phyloP scores from a whole-genome alignment of 345 rosid genomes.

The Hevea brasiliensis region DNA sequence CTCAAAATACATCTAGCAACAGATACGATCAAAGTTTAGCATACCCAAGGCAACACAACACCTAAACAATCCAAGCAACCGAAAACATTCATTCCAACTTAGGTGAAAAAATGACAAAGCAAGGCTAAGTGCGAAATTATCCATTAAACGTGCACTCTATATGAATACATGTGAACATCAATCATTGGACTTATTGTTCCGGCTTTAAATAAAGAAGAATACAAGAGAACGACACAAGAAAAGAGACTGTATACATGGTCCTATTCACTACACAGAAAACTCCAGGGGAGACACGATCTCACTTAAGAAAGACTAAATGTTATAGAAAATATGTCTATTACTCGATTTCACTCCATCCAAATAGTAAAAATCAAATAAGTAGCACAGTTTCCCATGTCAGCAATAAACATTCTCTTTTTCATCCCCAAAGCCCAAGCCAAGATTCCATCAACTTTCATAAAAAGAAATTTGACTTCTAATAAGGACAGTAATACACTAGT shows the following conservation, averaged over 20 bases:
- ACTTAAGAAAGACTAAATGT: too few species aligned
- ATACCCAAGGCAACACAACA: neutral
- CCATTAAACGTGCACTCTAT: neutral
- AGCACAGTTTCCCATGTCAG: neutral
- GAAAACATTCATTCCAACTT: neutral
- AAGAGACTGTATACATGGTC: neutral
- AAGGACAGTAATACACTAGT: too few species aligned
- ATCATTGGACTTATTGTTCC: neutral
- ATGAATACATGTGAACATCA: neutral
- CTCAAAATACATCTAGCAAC: neutral
- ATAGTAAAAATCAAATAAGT: neutral
- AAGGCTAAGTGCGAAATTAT: neutral
- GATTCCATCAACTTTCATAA: too few species aligned
- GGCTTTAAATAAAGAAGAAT: neutral
- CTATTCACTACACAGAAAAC: neutral
- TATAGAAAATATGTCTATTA: neutral
- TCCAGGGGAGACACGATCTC: neutral
- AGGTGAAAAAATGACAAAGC: neutral
- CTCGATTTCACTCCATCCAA: neutral
- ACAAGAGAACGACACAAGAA: neutral
- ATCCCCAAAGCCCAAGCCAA: too few species aligned
- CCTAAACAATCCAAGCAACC: too few species aligned
- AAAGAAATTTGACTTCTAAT: too few species aligned
- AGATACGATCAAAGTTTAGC: neutral
- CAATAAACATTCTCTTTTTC: neutral